Conservation (phyloP, 805 yeast species). For the Saturnispora sekii region DNA sequence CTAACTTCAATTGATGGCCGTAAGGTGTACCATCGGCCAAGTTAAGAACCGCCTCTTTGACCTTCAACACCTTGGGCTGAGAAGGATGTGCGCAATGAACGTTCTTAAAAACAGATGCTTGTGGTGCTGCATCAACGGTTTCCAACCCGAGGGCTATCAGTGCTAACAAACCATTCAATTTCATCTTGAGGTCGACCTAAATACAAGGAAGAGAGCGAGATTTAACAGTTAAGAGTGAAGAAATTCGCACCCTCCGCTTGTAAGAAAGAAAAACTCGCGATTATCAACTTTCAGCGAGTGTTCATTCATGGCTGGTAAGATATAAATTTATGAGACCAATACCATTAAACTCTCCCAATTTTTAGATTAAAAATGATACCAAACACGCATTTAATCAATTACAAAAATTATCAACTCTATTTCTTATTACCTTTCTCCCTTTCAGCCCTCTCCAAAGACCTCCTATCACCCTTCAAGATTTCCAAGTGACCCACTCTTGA, state of each 20-base stretch:
- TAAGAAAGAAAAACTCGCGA: no score
- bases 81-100: not conserved
- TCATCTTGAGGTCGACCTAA: not conserved
- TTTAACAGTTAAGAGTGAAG: no score
- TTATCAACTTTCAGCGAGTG: no score
- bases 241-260: no score
- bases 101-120: conserved; percentile 23
- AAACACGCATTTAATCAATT: not conserved
- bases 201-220: no score
- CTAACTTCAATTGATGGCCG: conserved; percentile 19
- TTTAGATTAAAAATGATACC: no score
- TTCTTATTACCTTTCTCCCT: conserved; percentile 7
- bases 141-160: conserved; percentile 7
- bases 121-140: no score
- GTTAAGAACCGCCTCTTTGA: conserved; percentile 9
- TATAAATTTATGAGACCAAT: no score
- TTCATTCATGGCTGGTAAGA: no score
- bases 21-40: conserved; percentile 1
- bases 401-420: not conserved
- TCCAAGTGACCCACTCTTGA: conserved; percentile 92
- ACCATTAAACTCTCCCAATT: no score
- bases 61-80: conserved; percentile 3
- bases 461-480: conserved; percentile 80
- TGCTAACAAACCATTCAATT: not conserved
- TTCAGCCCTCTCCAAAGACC: conserved; percentile 58